These are phyloP conservation scores for Russula brevipes DNA, from an alignment of 768 basidiomycete species.

Conservation along the genomic window DNA sequence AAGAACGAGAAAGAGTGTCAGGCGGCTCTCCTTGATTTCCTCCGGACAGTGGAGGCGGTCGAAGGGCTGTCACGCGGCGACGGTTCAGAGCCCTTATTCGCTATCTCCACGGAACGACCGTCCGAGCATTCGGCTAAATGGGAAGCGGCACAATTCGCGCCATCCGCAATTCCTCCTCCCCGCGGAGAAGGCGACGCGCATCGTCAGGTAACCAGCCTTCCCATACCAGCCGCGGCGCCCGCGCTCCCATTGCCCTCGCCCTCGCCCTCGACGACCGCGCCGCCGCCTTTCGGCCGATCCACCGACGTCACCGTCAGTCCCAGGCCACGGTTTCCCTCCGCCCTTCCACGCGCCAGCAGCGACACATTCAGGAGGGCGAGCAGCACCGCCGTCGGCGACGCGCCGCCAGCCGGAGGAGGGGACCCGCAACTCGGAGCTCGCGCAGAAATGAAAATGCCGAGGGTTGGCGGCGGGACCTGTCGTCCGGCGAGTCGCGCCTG, in stretches of 20 bases:
- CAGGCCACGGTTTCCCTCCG: constrained; percentile 19
- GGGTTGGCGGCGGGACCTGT: neutral
- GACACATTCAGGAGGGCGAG: constrained; percentile 22
- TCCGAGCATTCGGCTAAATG: neutral
- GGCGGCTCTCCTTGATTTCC: constrained; percentile 20
- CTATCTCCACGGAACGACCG: neutral
- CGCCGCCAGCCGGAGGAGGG: neutral
- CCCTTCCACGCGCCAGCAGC: constrained; percentile 4
- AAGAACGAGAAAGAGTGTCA: constrained; percentile 18
- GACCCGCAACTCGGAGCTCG: constrained; percentile 25
- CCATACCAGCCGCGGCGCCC: neutral
- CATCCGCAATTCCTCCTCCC: neutral
- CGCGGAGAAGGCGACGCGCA: neutral
- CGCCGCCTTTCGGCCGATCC: constrained; percentile 4
- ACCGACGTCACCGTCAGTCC: constrained; percentile 20
- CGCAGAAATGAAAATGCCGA: constrained; percentile 12
- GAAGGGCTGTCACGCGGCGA: constrained; percentile 5
- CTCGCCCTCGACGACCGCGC: neutral
- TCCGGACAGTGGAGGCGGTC: constrained; percentile 16
- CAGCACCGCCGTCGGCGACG: constrained; percentile 24
- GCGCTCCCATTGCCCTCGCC: neutral
- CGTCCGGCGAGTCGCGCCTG: constrained; percentile 7
- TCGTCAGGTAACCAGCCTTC: neutral
- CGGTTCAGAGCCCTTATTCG: neutral
- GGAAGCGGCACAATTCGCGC: neutral